Evolutionary conservation across 78 protist genomes (phyloP).

Genomic region (Anaeramoeba ignava): DNA sequence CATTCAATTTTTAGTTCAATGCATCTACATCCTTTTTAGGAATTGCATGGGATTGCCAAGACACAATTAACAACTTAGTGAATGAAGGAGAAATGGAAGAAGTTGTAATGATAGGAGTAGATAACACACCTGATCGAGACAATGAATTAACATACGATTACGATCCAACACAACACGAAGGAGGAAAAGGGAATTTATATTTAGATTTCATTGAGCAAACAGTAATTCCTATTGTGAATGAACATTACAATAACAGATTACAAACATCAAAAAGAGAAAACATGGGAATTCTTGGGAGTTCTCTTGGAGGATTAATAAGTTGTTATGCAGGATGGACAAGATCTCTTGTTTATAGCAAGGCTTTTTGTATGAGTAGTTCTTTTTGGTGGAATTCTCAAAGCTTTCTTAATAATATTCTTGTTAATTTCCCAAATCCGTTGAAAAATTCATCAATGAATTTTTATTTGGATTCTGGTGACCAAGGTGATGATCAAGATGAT

Average conservation of each 20-base stretch:
- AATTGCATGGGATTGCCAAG: conserved; percentile 6
- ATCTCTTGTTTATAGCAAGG: not conserved
- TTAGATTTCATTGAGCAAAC: conserved; percentile 29
- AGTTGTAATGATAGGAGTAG: conserved; percentile 19
- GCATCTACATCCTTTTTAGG: conserved; percentile 8
- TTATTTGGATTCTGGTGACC: conserved; percentile 10
- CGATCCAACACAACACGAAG: conserved; percentile 10
- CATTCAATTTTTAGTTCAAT: too few species aligned
- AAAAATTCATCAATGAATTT: not conserved
- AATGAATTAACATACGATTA: conserved; percentile 20
- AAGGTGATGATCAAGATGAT: not conserved
- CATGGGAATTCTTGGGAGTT: conserved; percentile 18
- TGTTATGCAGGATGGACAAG: conserved; percentile 33
- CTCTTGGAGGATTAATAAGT: conserved; percentile 25
- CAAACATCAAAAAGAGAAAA: not conserved
- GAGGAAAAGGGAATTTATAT: conserved; percentile 14
- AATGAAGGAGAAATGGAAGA: conserved; percentile 26
- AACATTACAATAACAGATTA: not conserved
- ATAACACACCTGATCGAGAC: conserved; percentile 19
- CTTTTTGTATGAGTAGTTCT: conserved; percentile 22
- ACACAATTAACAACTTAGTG: conserved; percentile 10
- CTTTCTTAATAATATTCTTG: conserved; percentile 10
- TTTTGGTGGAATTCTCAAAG: conserved; percentile 22
- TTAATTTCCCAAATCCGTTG: not conserved
- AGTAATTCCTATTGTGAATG: conserved; percentile 9